Evolutionary conservation across 2,329 filamentous ascomycete genomes (phyloP).

Genomic region (Xylariaceae sp.): DNA sequence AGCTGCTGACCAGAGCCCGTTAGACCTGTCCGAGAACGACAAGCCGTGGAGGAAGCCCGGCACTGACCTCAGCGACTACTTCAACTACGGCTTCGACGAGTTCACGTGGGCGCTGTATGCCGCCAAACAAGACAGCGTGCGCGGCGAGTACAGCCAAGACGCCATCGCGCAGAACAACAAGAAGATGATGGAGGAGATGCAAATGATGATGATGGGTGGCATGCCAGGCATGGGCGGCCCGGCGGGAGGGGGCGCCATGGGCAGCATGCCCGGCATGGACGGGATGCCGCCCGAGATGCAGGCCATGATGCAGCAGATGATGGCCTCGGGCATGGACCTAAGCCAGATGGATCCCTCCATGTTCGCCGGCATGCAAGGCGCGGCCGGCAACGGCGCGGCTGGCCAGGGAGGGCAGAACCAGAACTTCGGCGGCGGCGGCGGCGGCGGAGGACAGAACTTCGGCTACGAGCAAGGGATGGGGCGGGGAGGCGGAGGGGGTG

Average conservation of each 20-base stretch:
- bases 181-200: conserved; percentile 70
- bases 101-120: conserved; percentile 97
- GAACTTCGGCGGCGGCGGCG: conserved; percentile 39
- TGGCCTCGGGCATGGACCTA: conserved; percentile 56
- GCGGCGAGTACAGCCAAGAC: conserved; percentile 66
- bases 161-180: conserved; percentile 58
- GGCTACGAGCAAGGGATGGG: conserved; percentile 28
- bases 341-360: conserved; percentile 59
- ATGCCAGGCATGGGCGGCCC: conserved; percentile 34
- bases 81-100: conserved; percentile 98
- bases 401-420: conserved; percentile 44
- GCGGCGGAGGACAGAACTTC: conserved; percentile 44
- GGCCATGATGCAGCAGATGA: conserved; percentile 64
- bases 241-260: conserved; percentile 23
- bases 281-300: conserved; percentile 61
- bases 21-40: conserved; percentile 67
- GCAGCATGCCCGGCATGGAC: conserved; percentile 50
- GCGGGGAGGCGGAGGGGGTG: conserved; percentile 18
- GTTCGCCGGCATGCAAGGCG: conserved; percentile 50
- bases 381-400: conserved; percentile 29
- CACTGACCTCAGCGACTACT: conserved; percentile 92
- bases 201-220: conserved; percentile 58
- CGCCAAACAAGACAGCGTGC: conserved; percentile 73
- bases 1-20: too few species aligned
- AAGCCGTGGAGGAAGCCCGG: conserved; percentile 95